These are phyloP conservation scores for Amoeboaphelidium protococcarum DNA, from an alignment of 371 early-diverging fungal genomes.

Conservation along the genomic window DNA sequence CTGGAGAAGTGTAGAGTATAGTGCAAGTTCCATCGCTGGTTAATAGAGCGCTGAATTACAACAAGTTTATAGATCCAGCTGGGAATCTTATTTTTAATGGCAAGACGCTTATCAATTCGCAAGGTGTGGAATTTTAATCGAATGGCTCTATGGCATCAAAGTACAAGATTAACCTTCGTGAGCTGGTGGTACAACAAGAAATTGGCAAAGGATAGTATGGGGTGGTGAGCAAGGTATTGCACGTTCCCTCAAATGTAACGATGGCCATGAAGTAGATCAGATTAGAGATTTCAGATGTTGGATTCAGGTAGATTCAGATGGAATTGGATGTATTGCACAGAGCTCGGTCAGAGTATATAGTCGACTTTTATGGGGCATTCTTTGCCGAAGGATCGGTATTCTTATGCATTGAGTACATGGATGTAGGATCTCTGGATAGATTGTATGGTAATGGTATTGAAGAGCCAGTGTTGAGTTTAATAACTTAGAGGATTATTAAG, in stretches of 20 bases:
- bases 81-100: constrained; percentile 11
- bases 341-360: neutral
- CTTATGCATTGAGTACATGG: constrained; percentile 81
- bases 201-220: constrained; percentile 78
- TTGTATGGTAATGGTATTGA: constrained; percentile 30
- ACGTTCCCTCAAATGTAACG: constrained; percentile 57
- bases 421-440: constrained; percentile 67
- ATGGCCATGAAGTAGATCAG: constrained; percentile 82
- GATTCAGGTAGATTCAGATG: constrained; percentile 68
- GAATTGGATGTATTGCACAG: constrained; percentile 14
- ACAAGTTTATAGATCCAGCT: neutral
- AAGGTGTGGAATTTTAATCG: constrained; percentile 67
- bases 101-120: constrained; percentile 64
- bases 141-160: no score
- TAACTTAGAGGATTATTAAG: constrained; percentile 27
- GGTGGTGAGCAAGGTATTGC: constrained; percentile 58
- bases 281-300: constrained; percentile 58
- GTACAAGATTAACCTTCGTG: constrained; percentile 64
- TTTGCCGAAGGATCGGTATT: constrained; percentile 83
- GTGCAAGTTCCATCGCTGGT: neutral
- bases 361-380: constrained; percentile 27
- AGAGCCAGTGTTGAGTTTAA: constrained; percentile 25
- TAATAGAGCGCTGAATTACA: neutral
- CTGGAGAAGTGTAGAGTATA: neutral
- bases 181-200: constrained; percentile 41